A percentile compares a stretch with the other conserved stretches of the same genome.
These are phyloP conservation scores for Scleroderma bovista DNA, from an alignment of 768 basidiomycete genomes.

Conservation along the genomic window DNA sequence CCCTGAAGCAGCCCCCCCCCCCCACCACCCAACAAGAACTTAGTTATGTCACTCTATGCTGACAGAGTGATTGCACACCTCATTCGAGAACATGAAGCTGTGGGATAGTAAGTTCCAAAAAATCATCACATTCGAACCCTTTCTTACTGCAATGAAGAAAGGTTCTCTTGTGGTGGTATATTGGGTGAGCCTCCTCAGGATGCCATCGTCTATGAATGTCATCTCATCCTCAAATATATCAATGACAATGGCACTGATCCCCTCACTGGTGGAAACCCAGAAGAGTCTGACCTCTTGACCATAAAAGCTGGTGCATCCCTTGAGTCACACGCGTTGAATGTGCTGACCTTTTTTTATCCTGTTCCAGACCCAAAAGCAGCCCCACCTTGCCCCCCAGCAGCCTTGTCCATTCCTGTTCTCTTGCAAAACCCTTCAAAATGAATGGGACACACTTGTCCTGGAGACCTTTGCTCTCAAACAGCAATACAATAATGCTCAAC, in stretches of 20 bases:
- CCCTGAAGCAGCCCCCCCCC: too few relatives aligned
- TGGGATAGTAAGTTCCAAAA: too few relatives aligned
- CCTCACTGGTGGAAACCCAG: conserved; percentile 87
- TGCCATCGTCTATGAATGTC: conserved; percentile 93
- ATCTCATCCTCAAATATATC: conserved; percentile 93
- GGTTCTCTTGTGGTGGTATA: conserved; percentile 87
- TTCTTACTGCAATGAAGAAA: too few relatives aligned
- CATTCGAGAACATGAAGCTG: too few relatives aligned
- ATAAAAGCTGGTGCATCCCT: conserved; percentile 81
- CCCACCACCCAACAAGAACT: too few relatives aligned
- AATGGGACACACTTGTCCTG: conserved; percentile 93
- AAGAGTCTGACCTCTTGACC: conserved; percentile 83
- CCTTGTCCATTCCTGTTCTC: conserved; percentile 88
- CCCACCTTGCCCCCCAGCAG: conserved; percentile 83
- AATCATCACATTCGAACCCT: too few relatives aligned
- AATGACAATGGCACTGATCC: conserved; percentile 96
- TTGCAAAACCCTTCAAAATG: conserved; percentile 92
- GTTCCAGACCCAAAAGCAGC: conserved; percentile 67
- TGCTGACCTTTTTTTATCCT: background rate
- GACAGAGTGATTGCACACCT: too few relatives aligned
- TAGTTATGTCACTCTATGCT: too few relatives aligned
- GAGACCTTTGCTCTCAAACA: conserved; percentile 87
- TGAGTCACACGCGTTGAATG: background rate
- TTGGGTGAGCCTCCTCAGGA: conserved; percentile 93
- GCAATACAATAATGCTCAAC: conserved; percentile 79